Percentiles rank a stretch among this genome's conserved stretches.
Evolutionary conservation across 108 stramenopile genomes (phyloP).

Genomic region (Ochromonas danica): DNA sequence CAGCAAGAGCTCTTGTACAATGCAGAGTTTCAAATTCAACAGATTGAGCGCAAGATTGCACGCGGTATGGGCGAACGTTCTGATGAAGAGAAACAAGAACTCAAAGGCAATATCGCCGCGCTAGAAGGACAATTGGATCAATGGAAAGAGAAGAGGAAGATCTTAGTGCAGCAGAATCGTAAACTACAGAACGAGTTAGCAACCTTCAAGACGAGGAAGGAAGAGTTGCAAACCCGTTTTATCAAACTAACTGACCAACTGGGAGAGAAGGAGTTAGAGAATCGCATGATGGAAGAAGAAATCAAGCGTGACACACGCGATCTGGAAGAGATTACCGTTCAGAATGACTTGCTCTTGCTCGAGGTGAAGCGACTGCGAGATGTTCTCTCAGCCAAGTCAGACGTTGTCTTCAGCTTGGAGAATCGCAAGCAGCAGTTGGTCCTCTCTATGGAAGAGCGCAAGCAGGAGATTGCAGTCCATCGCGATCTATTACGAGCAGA

Average conservation of each 20-base stretch:
- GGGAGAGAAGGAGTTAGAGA: constrained; percentile 63
- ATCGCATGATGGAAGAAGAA: constrained; percentile 59
- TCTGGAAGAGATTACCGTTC: constrained; percentile 57
- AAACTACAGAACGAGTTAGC: constrained; percentile 65
- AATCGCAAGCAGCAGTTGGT: constrained; percentile 64
- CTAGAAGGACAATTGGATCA: constrained; percentile 61
- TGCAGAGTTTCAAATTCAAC: constrained; percentile 77
- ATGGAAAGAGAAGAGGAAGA: constrained; percentile 52
- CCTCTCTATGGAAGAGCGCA: constrained; percentile 65
- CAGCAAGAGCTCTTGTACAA: constrained; percentile 75
- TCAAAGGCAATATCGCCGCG: constrained; percentile 59
- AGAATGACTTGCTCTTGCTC: constrained; percentile 68
- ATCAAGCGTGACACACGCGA: constrained; percentile 1
- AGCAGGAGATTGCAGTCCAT: constrained; percentile 54
- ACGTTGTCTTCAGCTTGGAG: constrained; percentile 69
- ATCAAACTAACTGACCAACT: background rate
- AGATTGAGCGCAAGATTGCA: constrained; percentile 62
- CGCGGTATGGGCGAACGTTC: constrained; percentile 73
- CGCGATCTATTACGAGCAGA: constrained; percentile 65
- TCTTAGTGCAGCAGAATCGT: constrained; percentile 61
- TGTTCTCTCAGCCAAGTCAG: constrained; percentile 57
- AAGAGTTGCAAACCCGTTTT: constrained; percentile 32
- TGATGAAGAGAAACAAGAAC: constrained; percentile 69
- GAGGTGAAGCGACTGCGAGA: constrained; percentile 69
- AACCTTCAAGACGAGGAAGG: constrained; percentile 47